Base-by-base conservation (phyloP, 805 yeast genomes). In the Suhomyces sp. region DNA sequence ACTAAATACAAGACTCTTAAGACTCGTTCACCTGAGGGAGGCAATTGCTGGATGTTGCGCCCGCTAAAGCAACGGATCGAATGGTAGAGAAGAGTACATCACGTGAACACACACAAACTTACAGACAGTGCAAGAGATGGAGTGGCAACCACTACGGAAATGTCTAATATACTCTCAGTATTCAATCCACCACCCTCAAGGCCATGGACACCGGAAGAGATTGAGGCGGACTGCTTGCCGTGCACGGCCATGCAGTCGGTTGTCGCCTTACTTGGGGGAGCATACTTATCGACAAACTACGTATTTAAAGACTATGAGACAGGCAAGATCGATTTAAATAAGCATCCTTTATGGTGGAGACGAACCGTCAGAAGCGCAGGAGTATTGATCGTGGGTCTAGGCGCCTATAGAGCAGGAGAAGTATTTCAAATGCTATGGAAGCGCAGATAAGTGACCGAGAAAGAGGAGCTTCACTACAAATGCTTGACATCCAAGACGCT, bases 211-310 rank as follows among this genome's bases (percentile, higher is more conserved):
- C 62, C 63, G 2, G 77, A 76, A 23, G 79, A 77, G 54, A 48
- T 50, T n/a, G 75, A 75, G 48, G 72, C 72, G 54, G 85, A 80
- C 57, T 88, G 96, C 62, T 58, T 85, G 1, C 83, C 87, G 2
- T 88, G 96, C 61, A 87, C 87, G 55, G 65, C 83, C 1, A 81
- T 86, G 73, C 86, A 87, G 45, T 77, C 90, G 1, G 61, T 78
- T 7, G 78, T 84, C 15, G 76, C 85, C 26, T 53, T 86, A 0
- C 82, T 75, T 4, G 85, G 86, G 4, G 96, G 94, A 23, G 63
- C 76, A 0, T 88, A 85, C 66, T 74, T 88, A 54, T 75, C 79
- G 15, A 70, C 85, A 17, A 87, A 88, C 1, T 63, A 68, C 49
- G 81, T 84, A 2, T 84, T 85, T 63, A 69, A 69, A 42, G 79